Evolutionary conservation across 768 basidiomycete species (phyloP), one percentile per base, ranked within the genome.

Genomic region (Russula olivacea): DNA sequence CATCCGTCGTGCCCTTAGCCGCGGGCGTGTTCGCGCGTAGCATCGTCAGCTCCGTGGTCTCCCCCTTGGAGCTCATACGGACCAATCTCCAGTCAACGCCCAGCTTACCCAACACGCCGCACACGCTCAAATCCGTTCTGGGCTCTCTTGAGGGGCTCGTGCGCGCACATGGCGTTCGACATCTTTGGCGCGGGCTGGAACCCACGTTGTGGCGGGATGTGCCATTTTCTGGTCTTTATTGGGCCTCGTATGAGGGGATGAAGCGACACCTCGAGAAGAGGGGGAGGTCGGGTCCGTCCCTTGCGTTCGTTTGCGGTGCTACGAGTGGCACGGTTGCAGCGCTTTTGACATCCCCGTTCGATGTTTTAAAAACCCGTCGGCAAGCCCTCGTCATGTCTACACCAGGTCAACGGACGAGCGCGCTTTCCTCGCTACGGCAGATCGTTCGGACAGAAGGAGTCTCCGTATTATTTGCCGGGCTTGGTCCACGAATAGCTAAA

Each of bases 201-300:
- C 84, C 95, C 2, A 96, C 93, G 5, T 78, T 99, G 10, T 98
- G 94, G 94, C 83, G 97, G 55, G 97, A 99, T 69, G 95, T 98
- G 7, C 96, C 97, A 0, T 99, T 99, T 72, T 93, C 91, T 45
- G 97, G 95, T 12, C 77, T 96, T 36, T 99, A 99, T 70, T 99
- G 97, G 97, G 91, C 92, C 4, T 86, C 89, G 28, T 98, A 98
- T 72, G 96, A 99, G 73, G 76, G 83, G 0, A 83, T 85, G 75
- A 98, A 97, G 76, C 76, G 78, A 21, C 68, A 73, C 17, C 83
- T 93, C 68, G 75, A 78, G 68, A 75, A 78, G 61, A 73, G 75
- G 57, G 84, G 84, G 28, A 69, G 79, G 66, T 72, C 79, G 63
- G 92, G 86, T 43, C 78, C 84, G 41, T 81, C 76, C 70, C 80